Base-by-base conservation (phyloP, 1,284 basidiomycete genomes). In the Leccinum fallax region DNA sequence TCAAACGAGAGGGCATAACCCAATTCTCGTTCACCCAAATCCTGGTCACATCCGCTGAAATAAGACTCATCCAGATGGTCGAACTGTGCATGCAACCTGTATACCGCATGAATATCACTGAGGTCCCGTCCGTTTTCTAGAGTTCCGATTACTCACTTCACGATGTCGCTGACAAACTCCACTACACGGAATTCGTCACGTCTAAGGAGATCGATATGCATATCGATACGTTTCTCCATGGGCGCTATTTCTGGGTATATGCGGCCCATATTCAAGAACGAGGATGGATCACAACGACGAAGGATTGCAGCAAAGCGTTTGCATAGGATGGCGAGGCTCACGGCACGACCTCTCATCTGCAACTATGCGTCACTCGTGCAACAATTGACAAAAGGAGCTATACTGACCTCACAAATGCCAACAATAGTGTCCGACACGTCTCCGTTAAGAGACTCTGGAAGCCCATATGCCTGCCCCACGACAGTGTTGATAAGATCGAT, bases 141-240 rank as follows among this genome's bases (percentile, higher is more conserved):
- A 57, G 24, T 40, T 11, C 46, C 24, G 19, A 30, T 10, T 10
- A 79, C 87, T 61, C 68, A 95, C 94, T 92, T 94, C 64, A 84
- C 81, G 53, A 98, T 83, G 70, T 98, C 96, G 66, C 84, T 88
- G 15, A 92, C 93, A 76, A 95, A 98, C 67, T 97, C 95, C 76
- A 89, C 85, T 76, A 97, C 96, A 51, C 91, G 85, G 79, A 99
- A 94, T 75, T 95, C 95, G 67, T 98, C 94, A 51, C 87, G 82
- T 53, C 92, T 84, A 13, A 97, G 79, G 34, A 91, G 82, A 58
- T 92, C 90, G 62, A 98, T 86, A 74, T 97, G 97, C 76, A 91
- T 88, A 71, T 99, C 95, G 58, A 99, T 85, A 48, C 92, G 86
- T 74, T 91, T 92, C 79, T 99, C 97, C 73, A 98, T 87, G 0